Evolutionary conservation across 2,329 filamentous ascomycete species (phyloP).

Genomic region (Ascochyta viciae-villosae): DNA sequence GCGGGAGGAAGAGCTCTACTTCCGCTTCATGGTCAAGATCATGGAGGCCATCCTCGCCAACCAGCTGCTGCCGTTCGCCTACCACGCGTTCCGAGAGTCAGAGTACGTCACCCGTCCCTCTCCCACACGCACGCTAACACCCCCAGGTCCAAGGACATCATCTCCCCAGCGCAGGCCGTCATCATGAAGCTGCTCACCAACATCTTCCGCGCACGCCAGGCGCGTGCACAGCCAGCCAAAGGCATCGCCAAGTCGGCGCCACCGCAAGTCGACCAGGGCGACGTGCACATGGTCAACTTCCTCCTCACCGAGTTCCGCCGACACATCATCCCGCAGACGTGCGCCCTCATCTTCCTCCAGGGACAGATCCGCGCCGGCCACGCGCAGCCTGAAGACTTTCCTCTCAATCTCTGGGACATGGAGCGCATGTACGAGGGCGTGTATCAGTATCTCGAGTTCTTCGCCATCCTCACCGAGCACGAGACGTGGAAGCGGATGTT

Average conservation of each 20-base stretch:
- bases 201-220: conserved; percentile 74
- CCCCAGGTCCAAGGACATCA: conserved; percentile 81
- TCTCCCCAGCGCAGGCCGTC: conserved; percentile 92
- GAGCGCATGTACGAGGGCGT: conserved; percentile 94
- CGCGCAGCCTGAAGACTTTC: conserved; percentile 84
- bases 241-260: conserved; percentile 55
- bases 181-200: conserved; percentile 89
- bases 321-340: conserved; percentile 91
- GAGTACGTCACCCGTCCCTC: conserved; percentile 33
- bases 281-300: conserved; percentile 78
- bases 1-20: conserved; percentile 90
- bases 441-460: conserved; percentile 92
- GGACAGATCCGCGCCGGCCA: conserved; percentile 82
- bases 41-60: conserved; percentile 92
- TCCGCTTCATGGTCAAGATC: conserved; percentile 95
- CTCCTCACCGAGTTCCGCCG: conserved; percentile 91
- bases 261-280: conserved; percentile 62
- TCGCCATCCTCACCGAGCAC: conserved; percentile 87
- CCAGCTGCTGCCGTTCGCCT: conserved; percentile 88
- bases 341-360: conserved; percentile 92
- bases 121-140: conserved; percentile 20
- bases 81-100: conserved; percentile 82
- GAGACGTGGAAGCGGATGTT: conserved; percentile 82
- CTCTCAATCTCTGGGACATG: conserved; percentile 96
- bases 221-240: conserved; percentile 42